Base-by-base conservation (phyloP, 2,329 filamentous ascomycete species). In the Chalara sp. region DNA sequence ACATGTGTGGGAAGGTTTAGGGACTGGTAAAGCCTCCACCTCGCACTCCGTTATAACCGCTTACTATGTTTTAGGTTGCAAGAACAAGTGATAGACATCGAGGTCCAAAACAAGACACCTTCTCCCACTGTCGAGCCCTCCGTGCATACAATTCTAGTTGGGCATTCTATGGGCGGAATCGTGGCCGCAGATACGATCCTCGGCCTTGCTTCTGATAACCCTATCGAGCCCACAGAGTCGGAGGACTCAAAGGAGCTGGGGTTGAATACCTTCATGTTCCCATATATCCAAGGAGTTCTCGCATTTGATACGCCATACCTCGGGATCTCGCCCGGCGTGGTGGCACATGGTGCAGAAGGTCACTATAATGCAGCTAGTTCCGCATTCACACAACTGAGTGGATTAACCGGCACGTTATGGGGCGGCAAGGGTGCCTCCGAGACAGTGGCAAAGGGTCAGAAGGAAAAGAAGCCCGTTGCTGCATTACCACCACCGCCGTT, bases 281-380 rank as follows among this genome's bases (percentile, higher is more conserved):
- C 92, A 1, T 92, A 90, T 67, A 83, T 97, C 57, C 87, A 92
- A 68, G 92, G 87, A 58, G 81, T 97, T 30, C 78, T 97, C 45
- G 89, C 91, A 47, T 96, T 96, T 66, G 92, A 97, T 70, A 99
- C 93, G 1, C 93, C 93, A 1, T 99, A 87, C 66, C 78, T 93
- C 1, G 87, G 87, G 51, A 89, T 91, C 57, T 81, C 84, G 28
- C 87, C 88, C 0, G 86, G 87, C 30, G 86, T 93, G 1, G 84
- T 93, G n/a, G 87, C 88, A 4, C 86, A 92, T 66, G 83, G 85
- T 53, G 91, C 92, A 5, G 90, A 97, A 72, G 84, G 81, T 41
- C 89, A 96, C 61, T 92, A 92, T 70, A 86, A 84, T 54, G 84
- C 83, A 41, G 86, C 85, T 6, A 77, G 80, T 5, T 76, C 83